phyloP scores from a whole-genome alignment of 176 grass and related monocot genomes.

The Phoenix dactylifera region DNA sequence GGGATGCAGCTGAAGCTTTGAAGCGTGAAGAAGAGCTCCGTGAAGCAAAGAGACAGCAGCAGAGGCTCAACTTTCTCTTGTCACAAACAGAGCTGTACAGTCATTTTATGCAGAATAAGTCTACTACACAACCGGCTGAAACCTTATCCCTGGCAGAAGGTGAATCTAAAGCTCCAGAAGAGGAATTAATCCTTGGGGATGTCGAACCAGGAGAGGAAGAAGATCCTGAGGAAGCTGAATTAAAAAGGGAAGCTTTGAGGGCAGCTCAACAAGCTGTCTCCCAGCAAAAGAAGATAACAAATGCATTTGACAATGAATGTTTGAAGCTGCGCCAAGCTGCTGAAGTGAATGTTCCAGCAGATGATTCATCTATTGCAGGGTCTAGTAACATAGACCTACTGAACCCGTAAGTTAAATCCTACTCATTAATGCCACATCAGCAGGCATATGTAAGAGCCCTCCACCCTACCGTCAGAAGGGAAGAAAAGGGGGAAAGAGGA shows the following conservation, averaged over 20 bases:
- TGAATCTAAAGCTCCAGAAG: conserved; percentile 38
- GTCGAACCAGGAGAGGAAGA: conserved; percentile 47
- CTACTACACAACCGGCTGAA: conserved; percentile 26
- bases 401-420: conserved; percentile 69
- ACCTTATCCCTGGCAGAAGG: conserved; percentile 9
- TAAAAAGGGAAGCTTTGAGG: conserved; percentile 80
- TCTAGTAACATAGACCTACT: conserved; percentile 79
- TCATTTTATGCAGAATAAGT: conserved; percentile 98
- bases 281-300: conserved; percentile 91
- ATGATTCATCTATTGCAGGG: conserved; percentile 50
- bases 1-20: conserved; percentile 88
- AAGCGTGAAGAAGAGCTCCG: conserved; percentile 89
- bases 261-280: conserved; percentile 83
- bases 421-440: conserved; percentile 3
- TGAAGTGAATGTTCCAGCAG: conserved; percentile 33
- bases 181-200: conserved; percentile 26
- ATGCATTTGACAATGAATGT: conserved; percentile 91
- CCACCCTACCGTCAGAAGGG: too few relatives aligned
- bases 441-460: too few relatives aligned
- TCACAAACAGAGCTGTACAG: conserved; percentile 98
- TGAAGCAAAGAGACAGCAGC: conserved; percentile 97
- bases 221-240: conserved; percentile 86
- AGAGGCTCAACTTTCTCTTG: conserved; percentile 90
- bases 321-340: conserved; percentile 55
- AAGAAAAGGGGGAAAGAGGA: too few relatives aligned